Conservation (phyloP, 73 alveolate species). For the Symbiodinium natans region DNA sequence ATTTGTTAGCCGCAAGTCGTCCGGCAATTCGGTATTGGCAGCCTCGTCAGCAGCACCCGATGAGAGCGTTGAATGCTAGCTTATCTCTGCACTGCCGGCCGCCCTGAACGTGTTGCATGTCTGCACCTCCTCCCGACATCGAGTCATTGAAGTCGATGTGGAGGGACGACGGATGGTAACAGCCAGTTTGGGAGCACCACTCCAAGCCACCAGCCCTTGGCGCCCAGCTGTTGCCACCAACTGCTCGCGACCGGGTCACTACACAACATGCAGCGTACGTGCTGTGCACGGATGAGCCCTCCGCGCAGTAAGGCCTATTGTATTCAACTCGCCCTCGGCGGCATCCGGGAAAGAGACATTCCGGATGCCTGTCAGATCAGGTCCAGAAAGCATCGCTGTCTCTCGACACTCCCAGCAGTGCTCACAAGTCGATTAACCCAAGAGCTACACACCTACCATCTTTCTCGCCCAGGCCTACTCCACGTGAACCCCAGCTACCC, state of each 20-base stretch:
- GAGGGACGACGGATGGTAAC: constrained; percentile 29
- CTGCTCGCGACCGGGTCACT: background rate
- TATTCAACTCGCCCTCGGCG: background rate
- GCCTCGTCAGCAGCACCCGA: background rate
- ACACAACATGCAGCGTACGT: no score
- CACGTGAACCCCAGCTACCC: no score
- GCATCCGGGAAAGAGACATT: background rate
- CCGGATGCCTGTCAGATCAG: background rate
- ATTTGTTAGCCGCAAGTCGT: background rate
- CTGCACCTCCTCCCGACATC: background rate
- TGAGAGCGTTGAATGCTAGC: background rate
- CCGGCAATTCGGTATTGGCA: background rate
- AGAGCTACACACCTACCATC: no score
- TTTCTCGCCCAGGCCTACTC: no score
- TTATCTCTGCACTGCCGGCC: background rate
- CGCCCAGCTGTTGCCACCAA: background rate
- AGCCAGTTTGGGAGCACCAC: constrained; percentile 33
- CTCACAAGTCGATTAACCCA: no score
- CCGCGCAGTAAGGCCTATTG: background rate
- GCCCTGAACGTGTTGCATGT: background rate
- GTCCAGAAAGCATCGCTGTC: no score
- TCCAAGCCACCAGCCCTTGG: constrained; percentile 50
- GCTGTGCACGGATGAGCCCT: no score
- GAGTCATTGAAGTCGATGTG: constrained; percentile 21
- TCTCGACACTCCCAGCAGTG: no score